Conservation (phyloP, 495 filamentous ascomycete species). For the Xylaria grammica region DNA sequence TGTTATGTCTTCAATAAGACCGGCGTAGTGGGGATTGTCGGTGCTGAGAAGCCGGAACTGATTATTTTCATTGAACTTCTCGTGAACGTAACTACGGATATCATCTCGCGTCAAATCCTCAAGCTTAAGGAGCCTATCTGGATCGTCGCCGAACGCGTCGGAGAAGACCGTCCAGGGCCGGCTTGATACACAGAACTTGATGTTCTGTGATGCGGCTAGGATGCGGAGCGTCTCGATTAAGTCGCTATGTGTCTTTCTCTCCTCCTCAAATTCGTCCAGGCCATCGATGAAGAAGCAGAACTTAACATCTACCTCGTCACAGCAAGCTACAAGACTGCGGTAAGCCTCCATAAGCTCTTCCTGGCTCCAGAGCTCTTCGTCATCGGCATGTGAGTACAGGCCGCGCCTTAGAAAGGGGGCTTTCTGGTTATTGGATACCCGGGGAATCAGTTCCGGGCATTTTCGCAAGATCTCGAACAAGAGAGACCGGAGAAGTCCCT, state of each 20-base stretch:
- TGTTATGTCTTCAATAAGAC: constrained; percentile 34
- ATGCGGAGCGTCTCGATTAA: constrained; percentile 21
- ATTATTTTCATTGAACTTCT: constrained; percentile 21
- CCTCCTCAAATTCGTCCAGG: constrained; percentile 49
- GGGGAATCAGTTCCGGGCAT: constrained; percentile 25
- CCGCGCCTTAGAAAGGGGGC: background rate
- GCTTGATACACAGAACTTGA: constrained; percentile 59
- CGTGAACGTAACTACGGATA: constrained; percentile 34
- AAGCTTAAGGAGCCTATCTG: constrained; percentile 20
- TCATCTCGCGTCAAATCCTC: constrained; percentile 39
- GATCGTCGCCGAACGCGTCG: constrained; percentile 37
- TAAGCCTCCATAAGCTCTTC: background rate
- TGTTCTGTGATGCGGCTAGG: constrained; percentile 17
- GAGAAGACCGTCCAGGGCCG: constrained; percentile 53
- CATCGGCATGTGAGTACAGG: background rate
- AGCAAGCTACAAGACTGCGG: background rate
- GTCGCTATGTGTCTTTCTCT: constrained; percentile 20
- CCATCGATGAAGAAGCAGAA: constrained; percentile 60
- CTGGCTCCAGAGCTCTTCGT: background rate
- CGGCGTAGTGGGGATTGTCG: background rate
- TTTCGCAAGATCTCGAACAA: constrained; percentile 44
- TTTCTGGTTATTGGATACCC: background rate
- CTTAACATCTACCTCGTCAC: background rate
- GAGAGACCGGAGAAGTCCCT: constrained; percentile 50
- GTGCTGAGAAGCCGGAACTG: constrained; percentile 6